Percentiles rank a stretch among this genome's conserved stretches.
These are phyloP conservation scores for Salix caprea DNA, from an alignment of 345 rosid genomes.

Conservation along the genomic window DNA sequence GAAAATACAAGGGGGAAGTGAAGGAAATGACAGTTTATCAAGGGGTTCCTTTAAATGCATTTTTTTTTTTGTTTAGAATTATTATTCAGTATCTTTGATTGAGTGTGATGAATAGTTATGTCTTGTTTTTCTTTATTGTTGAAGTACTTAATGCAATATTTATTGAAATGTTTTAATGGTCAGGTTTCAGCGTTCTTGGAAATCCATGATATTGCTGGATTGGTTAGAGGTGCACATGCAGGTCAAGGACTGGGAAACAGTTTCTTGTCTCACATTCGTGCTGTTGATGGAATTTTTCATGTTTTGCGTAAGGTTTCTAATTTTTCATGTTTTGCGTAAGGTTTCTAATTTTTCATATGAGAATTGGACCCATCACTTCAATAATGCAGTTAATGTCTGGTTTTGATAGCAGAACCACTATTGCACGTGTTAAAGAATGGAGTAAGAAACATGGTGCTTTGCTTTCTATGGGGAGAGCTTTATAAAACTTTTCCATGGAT, in stretches of 20 bases:
- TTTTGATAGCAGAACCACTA: not conserved
- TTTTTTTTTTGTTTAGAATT: too few species aligned
- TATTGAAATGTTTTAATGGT: not conserved
- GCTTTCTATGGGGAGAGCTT: too few species aligned
- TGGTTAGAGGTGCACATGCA: slow-evolving; percentile 91
- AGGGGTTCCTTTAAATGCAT: too few species aligned
- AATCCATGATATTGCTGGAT: slow-evolving; percentile 97
- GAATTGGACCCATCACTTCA: not conserved
- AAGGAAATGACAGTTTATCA: too few species aligned
- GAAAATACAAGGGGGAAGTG: too few species aligned
- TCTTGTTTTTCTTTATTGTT: not conserved
- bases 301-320: slow-evolving; percentile 60
- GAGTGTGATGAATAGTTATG: not conserved
- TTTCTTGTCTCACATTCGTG: slow-evolving; percentile 95
- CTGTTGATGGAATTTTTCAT: slow-evolving; percentile 98
- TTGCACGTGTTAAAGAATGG: too few species aligned
- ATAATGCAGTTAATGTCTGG: not conserved
- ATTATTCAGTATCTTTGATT: too few species aligned
- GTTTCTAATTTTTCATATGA: not conserved
- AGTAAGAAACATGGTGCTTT: too few species aligned
- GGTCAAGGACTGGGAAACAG: slow-evolving; percentile 97
- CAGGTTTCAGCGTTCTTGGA: slow-evolving; percentile 92
- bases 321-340: slow-evolving; percentile 61
- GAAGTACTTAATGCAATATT: not conserved
- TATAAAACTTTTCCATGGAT: too few species aligned